Base-by-base conservation (phyloP, 2,329 filamentous ascomycete species). In the Cladophialophora exuberans region DNA sequence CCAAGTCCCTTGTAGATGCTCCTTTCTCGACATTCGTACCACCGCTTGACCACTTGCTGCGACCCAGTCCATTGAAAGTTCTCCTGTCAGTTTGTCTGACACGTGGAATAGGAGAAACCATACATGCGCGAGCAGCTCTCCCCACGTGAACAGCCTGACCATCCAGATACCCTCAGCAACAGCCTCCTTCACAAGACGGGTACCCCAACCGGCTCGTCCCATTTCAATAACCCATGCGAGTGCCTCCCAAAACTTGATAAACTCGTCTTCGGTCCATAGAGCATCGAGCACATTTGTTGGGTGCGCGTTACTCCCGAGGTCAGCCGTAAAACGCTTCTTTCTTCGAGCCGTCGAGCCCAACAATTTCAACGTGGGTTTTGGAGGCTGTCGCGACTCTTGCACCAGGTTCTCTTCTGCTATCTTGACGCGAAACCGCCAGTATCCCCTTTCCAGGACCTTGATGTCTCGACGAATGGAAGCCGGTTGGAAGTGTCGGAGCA, bases 101-200 rank as follows among this genome's bases (percentile, higher is more conserved):
- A 62, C 15, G 9, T 58, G 42, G 41, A 57, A 93, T 0, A 96
- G 70, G 33, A 92, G 69, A 3, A 94, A 71, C 69, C 90, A 96
- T 28, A 89, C 78, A 64, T 95, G 86, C 50, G 83, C 80, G 0
- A 83, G 83, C 0, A 90, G 74, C 59, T 86, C 81, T 0, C 88
- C 91, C 86, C 89, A 96, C 66, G 89, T 89, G 67, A 88, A 94
- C 1, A 93, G 69, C 28, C 84, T 80, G 1, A 95, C 68, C 1
- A 62, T 69, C 53, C 56, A 58, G 26, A 46, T 28, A 35, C 20
- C 33, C 6, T 36, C 49, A 26, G 41, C 54, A 26, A 62, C 60
- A 31, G 70, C 69, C 6, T 70, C 60, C 41, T 52, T 61, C 3
- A 53, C 43, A 58, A 75, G 73, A 70, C 74, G 73, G 1, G 76